phyloP scores from a whole-genome alignment of 805 yeast species.

The Pichia pseudocactophila region DNA sequence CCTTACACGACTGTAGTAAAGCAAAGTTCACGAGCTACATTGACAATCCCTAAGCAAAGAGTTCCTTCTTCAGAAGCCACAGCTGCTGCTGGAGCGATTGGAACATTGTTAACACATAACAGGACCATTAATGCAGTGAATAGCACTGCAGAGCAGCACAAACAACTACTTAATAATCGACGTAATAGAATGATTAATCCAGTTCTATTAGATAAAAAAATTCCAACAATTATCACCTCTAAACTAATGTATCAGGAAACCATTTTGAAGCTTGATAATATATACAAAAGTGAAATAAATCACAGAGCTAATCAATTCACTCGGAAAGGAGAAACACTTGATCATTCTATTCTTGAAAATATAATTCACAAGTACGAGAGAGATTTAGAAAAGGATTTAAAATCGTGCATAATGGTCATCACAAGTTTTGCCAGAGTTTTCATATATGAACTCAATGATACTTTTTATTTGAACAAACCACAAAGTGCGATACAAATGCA shows the following conservation, averaged over 20 bases:
- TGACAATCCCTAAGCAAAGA: conserved; percentile 22
- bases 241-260: conserved; percentile 26
- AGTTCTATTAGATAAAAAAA: conserved; percentile 23
- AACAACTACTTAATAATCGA: conserved; percentile 12
- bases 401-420: conserved; percentile 28
- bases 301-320: conserved; percentile 24
- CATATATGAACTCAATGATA: conserved; percentile 27
- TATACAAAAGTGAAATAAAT: conserved; percentile 26
- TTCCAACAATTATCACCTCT: conserved; percentile 23
- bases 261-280: conserved; percentile 26
- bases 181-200: conserved; percentile 28
- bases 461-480: conserved; percentile 25
- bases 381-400: conserved; percentile 23
- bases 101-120: conserved; percentile 24
- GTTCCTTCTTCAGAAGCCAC: conserved; percentile 25
- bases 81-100: conserved; percentile 30
- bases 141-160: conserved; percentile 3
- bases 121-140: conserved; percentile 11
- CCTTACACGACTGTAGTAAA: no score
- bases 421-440: conserved; percentile 29
- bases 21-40: neutral
- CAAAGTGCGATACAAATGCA: conserved; percentile 28
- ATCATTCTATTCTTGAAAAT: conserved; percentile 24
- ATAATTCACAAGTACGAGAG: conserved; percentile 26
- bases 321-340: conserved; percentile 23